Base-by-base conservation (phyloP, 2,329 filamentous ascomycete species). In the Pseudopithomyces chartarum region DNA sequence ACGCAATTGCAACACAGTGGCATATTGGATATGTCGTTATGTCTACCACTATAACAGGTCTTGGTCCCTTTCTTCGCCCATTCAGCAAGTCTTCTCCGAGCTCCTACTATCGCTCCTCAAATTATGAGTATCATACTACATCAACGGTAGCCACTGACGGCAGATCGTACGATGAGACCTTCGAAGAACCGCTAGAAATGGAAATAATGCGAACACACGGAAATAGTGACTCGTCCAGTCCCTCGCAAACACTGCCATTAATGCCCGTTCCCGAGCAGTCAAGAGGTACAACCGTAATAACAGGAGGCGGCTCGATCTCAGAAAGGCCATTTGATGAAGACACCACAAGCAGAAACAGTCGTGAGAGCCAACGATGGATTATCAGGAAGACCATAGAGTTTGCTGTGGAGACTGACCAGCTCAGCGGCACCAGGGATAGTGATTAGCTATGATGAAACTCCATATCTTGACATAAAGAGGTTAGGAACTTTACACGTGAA, bases 11-110 rank as follows among this genome's bases (percentile, higher is more conserved):
- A 8, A 71, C 68, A 22, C 69, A 74, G 42, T 74, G 69, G 66
- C 68, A 75, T n/a, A 67, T 73, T 57, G 65, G 69, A n/a, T 75
- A 73, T 38, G 71, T 71, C 3, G 70, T 73, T 32, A 73, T 75
- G 57, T 66, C 65, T 1, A 63, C 61, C 11, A 73, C 69, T 0
- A 71, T 74, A 8, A 71, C 66, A 15, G 68, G 70, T 10, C 61
- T 75, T 33, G 71, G 68, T 0, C 71, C 71, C 7, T 73, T 73
- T 39, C 54, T 74, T 17, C 64, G 69, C n/a, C 72, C 71, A 6
- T 74, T 73, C 50, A 66, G 38, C 38, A 40, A 19, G n/a, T 10
- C 38, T n/a, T 36, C 11, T 36, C 15, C 34, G 5, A 36, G 34
- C 15, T 36, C 11, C 34, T 36, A 13, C 34, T n/a, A n/a, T 13